Evolutionary conservation across 2,329 filamentous ascomycete genomes (phyloP).

Genomic region (Colletotrichum limetticola): DNA sequence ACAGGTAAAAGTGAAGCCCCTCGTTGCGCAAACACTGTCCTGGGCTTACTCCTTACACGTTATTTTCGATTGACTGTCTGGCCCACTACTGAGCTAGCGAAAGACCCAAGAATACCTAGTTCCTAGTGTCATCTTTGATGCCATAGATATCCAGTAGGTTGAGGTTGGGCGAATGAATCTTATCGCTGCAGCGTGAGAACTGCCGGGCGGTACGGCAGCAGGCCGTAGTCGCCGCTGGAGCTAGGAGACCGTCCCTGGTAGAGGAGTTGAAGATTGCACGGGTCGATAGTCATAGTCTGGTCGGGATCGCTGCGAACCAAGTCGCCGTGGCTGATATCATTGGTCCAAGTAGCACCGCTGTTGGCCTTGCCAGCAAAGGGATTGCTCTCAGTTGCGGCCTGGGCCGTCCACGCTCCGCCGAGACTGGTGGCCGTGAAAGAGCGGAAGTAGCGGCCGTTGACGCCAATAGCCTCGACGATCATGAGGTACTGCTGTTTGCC

Average conservation of each 20-base stretch:
- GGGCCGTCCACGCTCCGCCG: slow-evolving; percentile 66
- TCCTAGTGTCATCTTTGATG: rapidly evolving
- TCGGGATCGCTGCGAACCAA: slow-evolving; percentile 66
- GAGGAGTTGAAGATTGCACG: slow-evolving; percentile 72
- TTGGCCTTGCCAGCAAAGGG: slow-evolving; percentile 77
- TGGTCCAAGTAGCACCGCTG: slow-evolving; percentile 72
- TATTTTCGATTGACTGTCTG: no score
- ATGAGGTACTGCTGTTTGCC: slow-evolving; percentile 70
- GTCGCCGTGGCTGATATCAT: slow-evolving; percentile 75
- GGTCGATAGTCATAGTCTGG: slow-evolving; percentile 71
- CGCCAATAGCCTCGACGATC: slow-evolving; percentile 72
- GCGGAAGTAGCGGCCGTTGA: slow-evolving; percentile 71
- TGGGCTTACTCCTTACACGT: background rate
- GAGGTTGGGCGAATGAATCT: rapidly evolving
- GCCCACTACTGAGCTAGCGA: rapidly evolving
- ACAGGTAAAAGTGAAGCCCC: background rate
- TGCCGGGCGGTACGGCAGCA: slow-evolving; percentile 65
- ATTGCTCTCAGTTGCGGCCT: slow-evolving; percentile 64
- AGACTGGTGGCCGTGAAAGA: slow-evolving; percentile 71
- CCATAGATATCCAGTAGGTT: no score
- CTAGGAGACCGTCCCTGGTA: slow-evolving; percentile 68
- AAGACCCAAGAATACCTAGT: rapidly evolving
- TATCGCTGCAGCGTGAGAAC: slow-evolving; percentile 54
- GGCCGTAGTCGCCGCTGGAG: slow-evolving; percentile 57
- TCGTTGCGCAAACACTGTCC: background rate